A percentile compares a stretch with the other conserved stretches of the same genome.
phyloP scores from a whole-genome alignment of 345 rosid genomes.

The Abelmoschus esculentus region DNA sequence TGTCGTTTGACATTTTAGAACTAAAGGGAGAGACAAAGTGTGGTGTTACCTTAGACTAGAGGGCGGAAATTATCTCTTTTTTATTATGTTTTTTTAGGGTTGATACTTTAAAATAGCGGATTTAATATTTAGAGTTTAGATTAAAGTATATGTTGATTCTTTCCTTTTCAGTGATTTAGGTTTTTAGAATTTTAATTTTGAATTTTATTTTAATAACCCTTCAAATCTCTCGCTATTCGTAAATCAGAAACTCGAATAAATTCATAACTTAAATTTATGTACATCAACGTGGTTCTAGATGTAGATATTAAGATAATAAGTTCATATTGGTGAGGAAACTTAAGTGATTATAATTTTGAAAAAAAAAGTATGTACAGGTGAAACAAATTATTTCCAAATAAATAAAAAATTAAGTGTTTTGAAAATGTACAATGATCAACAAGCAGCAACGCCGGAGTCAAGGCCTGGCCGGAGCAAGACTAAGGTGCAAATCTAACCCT shows the following conservation, averaged over 20 bases:
- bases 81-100: too few species aligned
- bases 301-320: background rate
- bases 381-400: constrained; percentile 18
- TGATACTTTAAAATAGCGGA: too few species aligned
- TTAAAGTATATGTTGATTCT: background rate
- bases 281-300: background rate
- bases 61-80: too few species aligned
- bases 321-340: background rate
- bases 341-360: background rate
- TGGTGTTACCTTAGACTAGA: background rate
- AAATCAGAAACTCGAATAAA: too few species aligned
- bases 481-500: constrained; percentile 87
- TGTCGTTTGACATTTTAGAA: background rate
- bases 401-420: constrained; percentile 28
- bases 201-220: too few species aligned
- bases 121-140: too few species aligned
- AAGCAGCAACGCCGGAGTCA: constrained; percentile 18
- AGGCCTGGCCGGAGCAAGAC: constrained; percentile 82
- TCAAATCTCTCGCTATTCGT: too few species aligned
- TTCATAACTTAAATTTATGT: background rate
- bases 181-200: background rate
- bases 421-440: constrained; percentile 37
- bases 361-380: background rate
- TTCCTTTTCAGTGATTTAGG: background rate
- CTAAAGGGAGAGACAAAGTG: background rate